phyloP scores from a whole-genome alignment of 345 rosid genomes.

The Citrus mangshanensis region DNA sequence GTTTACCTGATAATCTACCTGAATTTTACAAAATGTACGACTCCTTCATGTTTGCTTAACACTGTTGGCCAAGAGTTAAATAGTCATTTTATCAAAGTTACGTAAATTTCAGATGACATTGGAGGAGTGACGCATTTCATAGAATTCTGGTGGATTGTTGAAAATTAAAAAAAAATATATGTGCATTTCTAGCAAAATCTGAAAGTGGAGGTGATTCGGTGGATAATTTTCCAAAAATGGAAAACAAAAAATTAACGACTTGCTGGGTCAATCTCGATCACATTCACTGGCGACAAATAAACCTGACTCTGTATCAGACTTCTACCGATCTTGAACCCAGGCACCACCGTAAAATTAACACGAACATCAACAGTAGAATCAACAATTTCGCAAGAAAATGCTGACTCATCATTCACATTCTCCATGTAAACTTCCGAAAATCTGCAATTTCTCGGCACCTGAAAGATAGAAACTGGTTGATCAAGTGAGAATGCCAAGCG shows the following conservation, averaged over 20 bases:
- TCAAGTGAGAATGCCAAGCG: conserved; percentile 62
- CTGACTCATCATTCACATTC: conserved; percentile 56
- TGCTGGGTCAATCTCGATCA: conserved; percentile 19
- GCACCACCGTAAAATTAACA: conserved; percentile 87
- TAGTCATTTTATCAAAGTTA: too few species aligned
- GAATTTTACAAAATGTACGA: too few species aligned
- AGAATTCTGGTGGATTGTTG: too few species aligned
- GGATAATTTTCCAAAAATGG: too few species aligned
- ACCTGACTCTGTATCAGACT: conserved; percentile 78
- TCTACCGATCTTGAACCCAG: conserved; percentile 83
- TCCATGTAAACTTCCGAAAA: conserved; percentile 96
- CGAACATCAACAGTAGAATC: conserved; percentile 35
- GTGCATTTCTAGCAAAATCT: too few species aligned
- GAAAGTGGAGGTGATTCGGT: too few species aligned
- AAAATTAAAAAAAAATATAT: too few species aligned
- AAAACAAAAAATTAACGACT: conserved; percentile 17
- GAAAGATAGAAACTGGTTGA: conserved; percentile 61
- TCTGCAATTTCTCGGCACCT: conserved; percentile 55
- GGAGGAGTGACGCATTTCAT: too few species aligned
- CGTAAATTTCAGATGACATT: too few species aligned
- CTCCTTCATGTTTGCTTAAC: too few species aligned
- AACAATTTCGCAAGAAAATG: conserved; percentile 21
- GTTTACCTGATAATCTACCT: too few species aligned
- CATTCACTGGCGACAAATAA: conserved; percentile 47
- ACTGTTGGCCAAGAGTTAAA: too few species aligned